Evolutionary conservation across 1,284 basidiomycete genomes (phyloP), one percentile per base, ranked within the genome.

Genomic region (Bjerkandera adusta): DNA sequence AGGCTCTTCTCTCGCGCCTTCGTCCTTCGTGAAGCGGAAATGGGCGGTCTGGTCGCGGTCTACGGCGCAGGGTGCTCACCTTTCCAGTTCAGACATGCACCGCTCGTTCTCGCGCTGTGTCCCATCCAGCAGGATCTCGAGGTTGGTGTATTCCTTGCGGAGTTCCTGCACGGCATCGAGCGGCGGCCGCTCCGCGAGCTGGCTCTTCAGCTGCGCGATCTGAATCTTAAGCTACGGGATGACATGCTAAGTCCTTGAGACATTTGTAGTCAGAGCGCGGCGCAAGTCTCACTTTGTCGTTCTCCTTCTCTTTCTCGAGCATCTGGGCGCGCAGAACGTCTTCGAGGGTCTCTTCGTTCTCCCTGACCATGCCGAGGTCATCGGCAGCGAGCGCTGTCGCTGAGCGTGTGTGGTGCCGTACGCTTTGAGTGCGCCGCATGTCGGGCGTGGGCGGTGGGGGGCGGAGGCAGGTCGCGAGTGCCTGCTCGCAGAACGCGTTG

Each of bases 51-150:
- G 25, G 27, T 11, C 24, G 8, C 4, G n/a, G 16, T 8, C 16
- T n/a, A 36, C 24, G 18, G 16, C 7, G 15, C n/a, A 16, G 38
- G 33, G 18, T 7, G 33, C 71, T 46, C 40, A 83, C 84, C 82
- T 71, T 50, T 88, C 85, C 2, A 88, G 68, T 49, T 88, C 84
- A 0, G 76, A 70, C 85, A 89, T 89, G 51, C 80, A 84, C 36
- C 83, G 70, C 56, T 88, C 85, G 52, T 89, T 89, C 66, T 89
- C 86, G 43, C 84, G 67, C 53, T 88, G 85, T 0, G 85, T 88
- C 0, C 86, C 87, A 50, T 85, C 77, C 0, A 89, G 64, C 3
- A 89, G 67, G 11, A 89, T 67, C 30, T 88, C 86, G 1, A 88
- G 68, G 49, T 83, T 84, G 56, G 78, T 80, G 56, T 81, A 79